A percentile compares a stretch with the other conserved stretches of the same genome.
phyloP scores from a whole-genome alignment of 495 filamentous ascomycete species.

The Mytilinidion resinicola region DNA sequence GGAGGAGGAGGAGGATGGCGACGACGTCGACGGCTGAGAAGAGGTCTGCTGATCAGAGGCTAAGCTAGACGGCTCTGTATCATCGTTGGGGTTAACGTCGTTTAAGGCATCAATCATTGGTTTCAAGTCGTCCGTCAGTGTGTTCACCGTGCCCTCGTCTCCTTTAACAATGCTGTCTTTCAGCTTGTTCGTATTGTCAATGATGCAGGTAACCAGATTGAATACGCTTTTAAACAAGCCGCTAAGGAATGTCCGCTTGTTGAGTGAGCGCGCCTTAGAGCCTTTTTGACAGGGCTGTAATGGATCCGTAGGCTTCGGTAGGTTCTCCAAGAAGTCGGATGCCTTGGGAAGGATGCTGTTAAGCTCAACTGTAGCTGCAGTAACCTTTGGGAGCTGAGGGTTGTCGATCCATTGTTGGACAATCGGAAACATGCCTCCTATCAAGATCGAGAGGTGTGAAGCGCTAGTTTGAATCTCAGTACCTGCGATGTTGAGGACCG shows the following conservation, averaged over 20 bases:
- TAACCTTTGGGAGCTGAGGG: background rate
- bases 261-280: background rate
- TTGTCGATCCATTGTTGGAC: slow-evolving; percentile 1
- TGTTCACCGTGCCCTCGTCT: background rate
- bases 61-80: background rate
- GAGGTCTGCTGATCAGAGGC: background rate
- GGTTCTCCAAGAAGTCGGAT: background rate
- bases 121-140: background rate
- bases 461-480: slow-evolving; percentile 5
- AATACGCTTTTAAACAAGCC: slow-evolving; percentile 5
- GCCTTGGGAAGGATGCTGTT: slow-evolving; percentile 2
- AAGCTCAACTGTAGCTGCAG: background rate
- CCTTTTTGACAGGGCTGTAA: background rate
- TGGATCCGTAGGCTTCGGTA: background rate
- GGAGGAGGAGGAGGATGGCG: background rate
- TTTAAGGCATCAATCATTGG: slow-evolving; percentile 7
- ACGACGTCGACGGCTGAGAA: background rate
- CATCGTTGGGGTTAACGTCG: background rate
- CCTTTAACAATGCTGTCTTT: slow-evolving; percentile 1
- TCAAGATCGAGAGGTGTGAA: slow-evolving; percentile 1
- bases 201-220: background rate
- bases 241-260: background rate
- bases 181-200: slow-evolving; percentile 4
- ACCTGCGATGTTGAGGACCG: background rate
- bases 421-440: slow-evolving; percentile 4